Percentiles rank a stretch among this genome's conserved stretches.
Evolutionary conservation across 2,329 filamentous ascomycete species (phyloP).

Genomic region (Fusarium sp.): DNA sequence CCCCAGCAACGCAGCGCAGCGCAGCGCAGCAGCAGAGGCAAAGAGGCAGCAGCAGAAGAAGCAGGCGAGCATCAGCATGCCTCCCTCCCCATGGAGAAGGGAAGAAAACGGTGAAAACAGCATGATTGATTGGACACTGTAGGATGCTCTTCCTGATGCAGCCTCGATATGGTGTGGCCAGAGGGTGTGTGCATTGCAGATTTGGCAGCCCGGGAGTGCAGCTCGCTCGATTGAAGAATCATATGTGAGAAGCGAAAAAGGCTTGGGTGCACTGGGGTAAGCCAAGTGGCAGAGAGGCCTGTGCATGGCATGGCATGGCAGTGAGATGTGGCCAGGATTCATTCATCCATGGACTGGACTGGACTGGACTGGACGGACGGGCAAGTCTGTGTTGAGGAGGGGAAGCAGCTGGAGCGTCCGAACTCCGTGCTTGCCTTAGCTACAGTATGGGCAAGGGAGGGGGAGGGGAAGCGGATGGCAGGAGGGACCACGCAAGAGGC

Average conservation of each 20-base stretch:
- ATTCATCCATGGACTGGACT: neutral
- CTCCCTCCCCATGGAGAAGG: conserved; percentile 26
- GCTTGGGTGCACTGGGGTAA: conserved; percentile 4
- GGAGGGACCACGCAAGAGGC: conserved; percentile 35
- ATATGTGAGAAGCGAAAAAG: conserved; percentile 3
- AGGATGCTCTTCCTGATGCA: conserved; percentile 14
- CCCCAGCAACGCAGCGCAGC: conserved; percentile 23
- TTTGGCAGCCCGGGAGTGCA: conserved; percentile 2
- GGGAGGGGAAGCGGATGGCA: conserved; percentile 25
- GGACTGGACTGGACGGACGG: neutral
- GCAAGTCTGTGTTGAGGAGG: conserved; percentile 28
- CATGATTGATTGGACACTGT: conserved; percentile 39
- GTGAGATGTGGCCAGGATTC: conserved; percentile 5
- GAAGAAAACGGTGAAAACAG: conserved; percentile 42
- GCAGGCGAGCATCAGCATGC: conserved; percentile 22
- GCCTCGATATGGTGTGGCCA: conserved; percentile 32
- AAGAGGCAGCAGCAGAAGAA: neutral
- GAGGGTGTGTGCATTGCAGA: conserved; percentile 13
- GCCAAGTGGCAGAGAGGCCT: conserved; percentile 11
- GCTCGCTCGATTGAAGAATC: conserved; percentile 18
- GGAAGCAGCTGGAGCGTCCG: conserved; percentile 20
- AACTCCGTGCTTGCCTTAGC: conserved; percentile 24
- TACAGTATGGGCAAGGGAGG: conserved; percentile 19
- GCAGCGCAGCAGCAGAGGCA: conserved; percentile 7
- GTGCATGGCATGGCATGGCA: conserved; percentile 1